Evolutionary conservation across 768 basidiomycete genomes (phyloP), one percentile per base, ranked within the genome.

Genomic region (Galerina sulciceps): DNA sequence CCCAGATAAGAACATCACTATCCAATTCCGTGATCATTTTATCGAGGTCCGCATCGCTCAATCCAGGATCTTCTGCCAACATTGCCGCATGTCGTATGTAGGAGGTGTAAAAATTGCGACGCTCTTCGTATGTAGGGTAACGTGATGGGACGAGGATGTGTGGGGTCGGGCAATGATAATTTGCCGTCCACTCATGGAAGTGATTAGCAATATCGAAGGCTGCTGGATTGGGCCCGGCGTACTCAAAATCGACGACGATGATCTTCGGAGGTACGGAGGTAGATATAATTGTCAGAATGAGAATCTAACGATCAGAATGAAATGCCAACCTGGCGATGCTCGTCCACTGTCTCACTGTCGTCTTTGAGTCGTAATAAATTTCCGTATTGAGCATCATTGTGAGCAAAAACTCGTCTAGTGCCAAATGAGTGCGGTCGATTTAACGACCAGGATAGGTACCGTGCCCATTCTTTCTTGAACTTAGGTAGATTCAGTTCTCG

Each of bases 221-320:
- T 3, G 94, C 87, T 22, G 96, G 90, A 69, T 98, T 99, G 4
- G 92, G 90, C 0, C 89, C 83, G 13, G 96, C 94, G 70, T 99
- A 99, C 76, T 99, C 97, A 70, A 98, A 99, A 75, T 99, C 97
- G 62, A 97, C 94, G 36, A 96, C 92, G 70, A 96, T 91, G 61
- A 96, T 87, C 91, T 96, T 58, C 54, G 59, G 46, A 58, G 46
- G 50, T 55, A 56, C 26, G 26, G 26, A 31, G 8, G 8, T 31
- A 31, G 26, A 31, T 31, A 31, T 31, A 31, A 31, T 31, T 31
- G 37, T 51, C 26, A 40, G 49, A 15, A 26, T 13, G 26, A 14
- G 23, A 35, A 4, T 22, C 48, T 38, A 43, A 11, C 40, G 44
- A 36, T 34, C 10, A 42, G 57, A 49, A 57, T 22, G 37, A 26